phyloP scores from a whole-genome alignment of 2,329 filamentous ascomycete species.

The Aspergillus pseudoviridinutans region DNA sequence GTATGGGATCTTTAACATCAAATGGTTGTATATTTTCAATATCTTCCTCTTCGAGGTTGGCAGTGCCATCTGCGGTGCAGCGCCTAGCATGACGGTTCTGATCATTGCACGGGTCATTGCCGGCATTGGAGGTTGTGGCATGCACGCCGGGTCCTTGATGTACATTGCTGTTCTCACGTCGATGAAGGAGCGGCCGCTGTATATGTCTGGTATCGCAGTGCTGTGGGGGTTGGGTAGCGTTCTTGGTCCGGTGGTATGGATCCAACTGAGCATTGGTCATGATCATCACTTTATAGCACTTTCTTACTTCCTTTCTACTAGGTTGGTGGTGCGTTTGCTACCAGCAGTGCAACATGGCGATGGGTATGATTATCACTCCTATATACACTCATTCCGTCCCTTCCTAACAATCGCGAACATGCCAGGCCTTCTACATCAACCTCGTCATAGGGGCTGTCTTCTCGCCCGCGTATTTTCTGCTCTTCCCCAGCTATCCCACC shows the following conservation, averaged over 20 bases:
- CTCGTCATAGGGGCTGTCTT: neutral
- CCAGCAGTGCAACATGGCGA: constrained; percentile 15
- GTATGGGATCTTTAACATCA: constrained; percentile 44
- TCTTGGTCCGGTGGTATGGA: constrained; percentile 28
- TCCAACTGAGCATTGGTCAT: neutral
- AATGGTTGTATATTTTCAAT: constrained; percentile 37
- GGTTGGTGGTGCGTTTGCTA: constrained; percentile 34
- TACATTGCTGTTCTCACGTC: constrained; percentile 18
- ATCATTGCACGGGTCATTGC: constrained; percentile 41
- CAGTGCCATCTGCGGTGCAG: constrained; percentile 41
- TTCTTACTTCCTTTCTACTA: neutral
- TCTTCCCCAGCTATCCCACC: neutral
- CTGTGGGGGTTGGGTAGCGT: constrained; percentile 31
- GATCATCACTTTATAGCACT: no score
- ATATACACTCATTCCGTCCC: neutral
- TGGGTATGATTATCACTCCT: neutral
- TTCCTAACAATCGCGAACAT: neutral
- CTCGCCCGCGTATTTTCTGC: neutral
- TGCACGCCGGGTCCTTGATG: constrained; percentile 26
- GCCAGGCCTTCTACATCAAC: neutral
- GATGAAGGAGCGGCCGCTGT: constrained; percentile 18
- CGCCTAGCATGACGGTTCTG: constrained; percentile 44
- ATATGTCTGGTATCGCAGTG: constrained; percentile 24
- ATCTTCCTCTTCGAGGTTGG: constrained; percentile 30
- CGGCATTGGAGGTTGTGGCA: constrained; percentile 31